Evolutionary conservation across 495 filamentous ascomycete genomes (phyloP).

Genomic region (Neurospora pannonica): DNA sequence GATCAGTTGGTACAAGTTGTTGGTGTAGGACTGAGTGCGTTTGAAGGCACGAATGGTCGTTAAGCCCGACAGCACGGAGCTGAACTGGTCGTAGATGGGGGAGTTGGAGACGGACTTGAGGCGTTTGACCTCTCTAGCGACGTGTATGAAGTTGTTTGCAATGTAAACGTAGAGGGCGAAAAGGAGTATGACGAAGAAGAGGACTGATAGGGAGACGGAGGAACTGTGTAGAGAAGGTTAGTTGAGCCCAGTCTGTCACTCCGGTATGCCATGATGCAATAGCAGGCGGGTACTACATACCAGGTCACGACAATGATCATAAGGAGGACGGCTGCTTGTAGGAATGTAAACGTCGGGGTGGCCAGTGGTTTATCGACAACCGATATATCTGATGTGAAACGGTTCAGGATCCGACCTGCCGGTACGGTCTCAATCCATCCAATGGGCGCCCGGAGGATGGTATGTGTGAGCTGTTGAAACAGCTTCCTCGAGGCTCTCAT

Average conservation of each 20-base stretch:
- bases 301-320: conserved; percentile 18
- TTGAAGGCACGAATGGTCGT: conserved; percentile 56
- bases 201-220: conserved; percentile 14
- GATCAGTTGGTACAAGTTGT: conserved; percentile 45
- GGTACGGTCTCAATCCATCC: conserved; percentile 42
- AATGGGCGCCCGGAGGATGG: conserved; percentile 39
- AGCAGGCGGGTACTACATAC: neutral
- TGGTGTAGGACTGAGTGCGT: conserved; percentile 41
- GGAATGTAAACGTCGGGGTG: conserved; percentile 8
- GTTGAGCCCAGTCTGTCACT: neutral
- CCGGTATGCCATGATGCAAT: neutral
- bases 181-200: conserved; percentile 18
- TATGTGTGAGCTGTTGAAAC: conserved; percentile 29
- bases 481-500: conserved; percentile 28
- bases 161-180: conserved; percentile 13
- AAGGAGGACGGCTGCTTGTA: conserved; percentile 8
- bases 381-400: conserved; percentile 39
- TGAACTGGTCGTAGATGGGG: conserved; percentile 56
- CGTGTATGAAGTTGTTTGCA: conserved; percentile 43
- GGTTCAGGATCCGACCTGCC: conserved; percentile 40
- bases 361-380: conserved; percentile 28
- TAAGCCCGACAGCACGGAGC: conserved; percentile 48
- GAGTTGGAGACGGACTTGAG: conserved; percentile 51
- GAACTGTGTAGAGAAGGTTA: neutral
- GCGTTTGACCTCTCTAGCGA: conserved; percentile 55